Evolutionary conservation across 306 rosid genomes (phyloP).

Genomic region (Luffa acutangula): DNA sequence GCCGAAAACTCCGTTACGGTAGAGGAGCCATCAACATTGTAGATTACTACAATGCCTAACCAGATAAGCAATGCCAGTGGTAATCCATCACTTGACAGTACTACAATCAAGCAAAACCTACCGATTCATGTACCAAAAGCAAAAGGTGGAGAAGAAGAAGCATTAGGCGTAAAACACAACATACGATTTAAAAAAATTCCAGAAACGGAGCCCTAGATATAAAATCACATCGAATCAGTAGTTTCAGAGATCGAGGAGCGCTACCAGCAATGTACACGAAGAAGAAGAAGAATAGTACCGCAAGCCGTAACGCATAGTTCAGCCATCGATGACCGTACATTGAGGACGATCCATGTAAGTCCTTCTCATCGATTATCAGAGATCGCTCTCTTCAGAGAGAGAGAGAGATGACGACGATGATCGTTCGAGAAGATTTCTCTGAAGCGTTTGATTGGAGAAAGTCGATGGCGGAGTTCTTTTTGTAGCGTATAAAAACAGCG

Average conservation of each 20-base stretch:
- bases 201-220: background rate
- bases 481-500: background rate
- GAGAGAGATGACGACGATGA: background rate
- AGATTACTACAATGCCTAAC: background rate
- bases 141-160: background rate
- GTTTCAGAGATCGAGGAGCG: background rate
- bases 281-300: background rate
- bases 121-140: background rate
- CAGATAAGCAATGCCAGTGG: background rate
- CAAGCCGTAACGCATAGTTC: background rate
- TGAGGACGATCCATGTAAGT: background rate
- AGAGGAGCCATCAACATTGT: background rate
- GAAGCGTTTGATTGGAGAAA: background rate
- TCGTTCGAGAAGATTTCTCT: too few species aligned
- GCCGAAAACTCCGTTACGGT: background rate
- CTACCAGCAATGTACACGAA: background rate
- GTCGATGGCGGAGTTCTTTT: background rate
- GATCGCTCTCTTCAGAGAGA: background rate
- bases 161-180: background rate
- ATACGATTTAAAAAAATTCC: background rate
- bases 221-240: background rate
- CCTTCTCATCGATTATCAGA: background rate
- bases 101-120: background rate
- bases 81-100: background rate
- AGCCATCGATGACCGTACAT: background rate